Percentiles rank a stretch among this genome's conserved stretches.
phyloP scores from a whole-genome alignment of 768 basidiomycete species.

The Cantharellus anzutake region DNA sequence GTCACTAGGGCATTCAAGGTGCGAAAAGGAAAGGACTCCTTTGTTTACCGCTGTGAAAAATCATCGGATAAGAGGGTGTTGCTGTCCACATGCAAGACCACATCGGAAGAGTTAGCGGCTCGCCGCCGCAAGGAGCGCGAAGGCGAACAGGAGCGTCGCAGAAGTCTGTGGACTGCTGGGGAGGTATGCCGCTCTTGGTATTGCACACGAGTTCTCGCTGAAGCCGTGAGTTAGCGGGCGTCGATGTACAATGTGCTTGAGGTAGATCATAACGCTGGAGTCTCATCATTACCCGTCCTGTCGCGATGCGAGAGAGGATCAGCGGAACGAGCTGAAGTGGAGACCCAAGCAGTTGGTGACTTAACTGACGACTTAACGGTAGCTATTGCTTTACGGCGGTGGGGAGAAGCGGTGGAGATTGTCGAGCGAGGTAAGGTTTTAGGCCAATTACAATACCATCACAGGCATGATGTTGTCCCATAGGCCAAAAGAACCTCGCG shows the following conservation, averaged over 20 bases:
- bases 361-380: slow-evolving; percentile 86
- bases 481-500: slow-evolving; percentile 44
- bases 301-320: slow-evolving; percentile 23
- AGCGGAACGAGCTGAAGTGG: slow-evolving; percentile 61
- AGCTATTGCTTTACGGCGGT: slow-evolving; percentile 72
- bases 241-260: slow-evolving; percentile 10
- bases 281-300: slow-evolving; percentile 24
- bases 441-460: no score
- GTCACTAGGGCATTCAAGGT: slow-evolving; percentile 97
- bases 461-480: not conserved
- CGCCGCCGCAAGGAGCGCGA: slow-evolving; percentile 87
- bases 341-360: slow-evolving; percentile 74
- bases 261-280: slow-evolving; percentile 41
- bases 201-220: no score
- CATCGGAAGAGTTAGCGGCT: slow-evolving; percentile 77
- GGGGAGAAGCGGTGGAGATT: slow-evolving; percentile 69
- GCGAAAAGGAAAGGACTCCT: slow-evolving; percentile 78
- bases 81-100: slow-evolving; percentile 70
- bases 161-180: slow-evolving; percentile 26
- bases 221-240: slow-evolving; percentile 2
- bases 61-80: slow-evolving; percentile 72
- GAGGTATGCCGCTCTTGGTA: slow-evolving; percentile 19
- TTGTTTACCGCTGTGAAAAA: slow-evolving; percentile 78
- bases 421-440: slow-evolving; percentile 53
- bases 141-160: slow-evolving; percentile 77